Evolutionary conservation across 2,329 filamentous ascomycete species (phyloP).

Genomic region (Pseudocercospora fuligena): DNA sequence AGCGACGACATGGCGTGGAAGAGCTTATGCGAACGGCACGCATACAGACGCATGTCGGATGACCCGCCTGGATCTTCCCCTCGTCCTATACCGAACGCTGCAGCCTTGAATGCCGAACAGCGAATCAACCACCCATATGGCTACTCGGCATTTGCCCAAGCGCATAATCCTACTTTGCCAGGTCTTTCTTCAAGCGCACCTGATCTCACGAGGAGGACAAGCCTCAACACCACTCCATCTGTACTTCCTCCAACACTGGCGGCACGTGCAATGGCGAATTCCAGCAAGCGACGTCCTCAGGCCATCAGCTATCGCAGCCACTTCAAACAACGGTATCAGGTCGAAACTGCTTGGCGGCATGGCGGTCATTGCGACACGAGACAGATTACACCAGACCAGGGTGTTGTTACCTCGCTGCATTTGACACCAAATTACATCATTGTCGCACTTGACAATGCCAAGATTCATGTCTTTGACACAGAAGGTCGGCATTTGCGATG

Average conservation of each 20-base stretch:
- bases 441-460: conserved; percentile 94
- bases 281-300: conserved; percentile 57
- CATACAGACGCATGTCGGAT: conserved; percentile 69
- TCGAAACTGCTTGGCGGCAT: conserved; percentile 94
- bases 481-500: conserved; percentile 87
- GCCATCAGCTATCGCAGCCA: conserved; percentile 90
- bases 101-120: conserved; percentile 22
- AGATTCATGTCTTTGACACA: conserved; percentile 97
- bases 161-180: conserved; percentile 36
- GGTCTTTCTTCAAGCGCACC: conserved; percentile 53
- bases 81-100: conserved; percentile 29
- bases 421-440: conserved; percentile 96
- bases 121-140: conserved; percentile 37
- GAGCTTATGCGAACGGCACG: conserved; percentile 93
- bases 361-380: conserved; percentile 82
- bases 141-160: conserved; percentile 32
- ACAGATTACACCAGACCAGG: conserved; percentile 94
- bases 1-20: conserved; percentile 99
- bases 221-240: conserved; percentile 29
- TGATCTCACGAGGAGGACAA: conserved; percentile 47
- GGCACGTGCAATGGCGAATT: conserved; percentile 43
- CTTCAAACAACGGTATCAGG: conserved; percentile 96
- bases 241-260: conserved; percentile 34
- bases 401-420: conserved; percentile 94
- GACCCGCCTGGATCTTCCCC: conserved; percentile 37